Evolutionary conservation across 2,329 filamentous ascomycete genomes (phyloP), one percentile per base, ranked within the genome.

Genomic region (Byssoonygena ceratinophila): DNA sequence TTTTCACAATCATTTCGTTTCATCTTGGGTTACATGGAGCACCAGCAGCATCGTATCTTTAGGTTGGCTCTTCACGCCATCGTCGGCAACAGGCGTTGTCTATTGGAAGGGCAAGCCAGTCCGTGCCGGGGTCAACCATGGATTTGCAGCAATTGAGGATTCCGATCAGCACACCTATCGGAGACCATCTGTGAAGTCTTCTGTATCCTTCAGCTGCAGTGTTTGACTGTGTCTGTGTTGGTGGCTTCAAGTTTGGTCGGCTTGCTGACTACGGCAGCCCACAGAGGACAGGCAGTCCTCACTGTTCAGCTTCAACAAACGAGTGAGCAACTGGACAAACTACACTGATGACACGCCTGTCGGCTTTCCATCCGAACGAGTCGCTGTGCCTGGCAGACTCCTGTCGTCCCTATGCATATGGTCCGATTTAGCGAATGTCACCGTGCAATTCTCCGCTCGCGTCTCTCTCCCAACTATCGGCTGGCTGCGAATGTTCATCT

Each of bases 361-460:
- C 31, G 14, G 34, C 37, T 51, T 23, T 22, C 47, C 7, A 44
- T 51, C 37, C 27, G 39, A 41, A 18, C 32, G 40, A n/a, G n/a
- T n/a, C n/a, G 36, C 47, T 43, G 47, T 51, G 36, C 23, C 36
- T 41, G 25, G 22, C 36, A 51, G 40, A 16, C 12, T 45, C 29
- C 40, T 46, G 37, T 40, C 40, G 18, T 43, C 41, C 41, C 18
- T 45, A 52, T 52, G 49, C 49, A 44, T 39, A 37, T 52, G 41
- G 40, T 46, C 20, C 49, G 49, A 9, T 22, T 37, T 29, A 16
- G 22, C 41, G 20, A 12, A 36, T 52, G 31, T 22, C 49, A 25
- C 34, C 49, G 29, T 52, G 41, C 41, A 45, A 18, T 52, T 11
- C 29, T 40, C 29, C 41, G 39, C 40, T 20, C 22, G 20, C 49